Percentiles rank a stretch among this genome's conserved stretches.
Evolutionary conservation across 768 basidiomycete species (phyloP).

Genomic region (Gymnopilus dilepis): DNA sequence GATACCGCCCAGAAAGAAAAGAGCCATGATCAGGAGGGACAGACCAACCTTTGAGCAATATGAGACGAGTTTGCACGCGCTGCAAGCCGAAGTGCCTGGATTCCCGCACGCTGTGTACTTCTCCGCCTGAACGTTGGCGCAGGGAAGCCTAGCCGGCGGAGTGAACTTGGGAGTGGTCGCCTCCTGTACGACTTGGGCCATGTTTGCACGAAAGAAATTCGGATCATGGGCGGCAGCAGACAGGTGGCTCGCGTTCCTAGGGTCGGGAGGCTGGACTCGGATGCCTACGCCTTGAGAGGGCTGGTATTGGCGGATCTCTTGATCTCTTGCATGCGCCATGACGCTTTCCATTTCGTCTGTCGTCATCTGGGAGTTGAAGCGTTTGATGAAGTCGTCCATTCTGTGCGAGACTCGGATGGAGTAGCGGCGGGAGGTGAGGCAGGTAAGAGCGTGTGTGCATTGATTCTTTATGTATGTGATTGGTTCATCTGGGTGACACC

Average conservation of each 20-base stretch:
- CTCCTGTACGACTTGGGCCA: not conserved
- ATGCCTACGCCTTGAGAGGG: not conserved
- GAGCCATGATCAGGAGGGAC: no score
- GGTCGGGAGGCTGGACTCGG: not conserved
- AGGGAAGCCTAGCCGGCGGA: conserved; percentile 37
- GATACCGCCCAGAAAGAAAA: no score
- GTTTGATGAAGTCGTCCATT: not conserved
- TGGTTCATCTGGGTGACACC: no score
- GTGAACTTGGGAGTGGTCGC: conserved; percentile 12
- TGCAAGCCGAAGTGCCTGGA: conserved; percentile 34
- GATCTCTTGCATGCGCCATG: not conserved
- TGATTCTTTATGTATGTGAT: no score
- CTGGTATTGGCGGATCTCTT: not conserved
- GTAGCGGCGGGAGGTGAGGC: not conserved
- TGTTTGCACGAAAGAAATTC: not conserved
- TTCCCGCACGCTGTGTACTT: conserved; percentile 33
- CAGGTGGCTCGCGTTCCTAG: not conserved
- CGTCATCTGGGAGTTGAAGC: not conserved
- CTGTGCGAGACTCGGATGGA: not conserved
- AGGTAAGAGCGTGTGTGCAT: not conserved
- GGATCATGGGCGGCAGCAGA: not conserved
- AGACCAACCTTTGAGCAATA: conserved; percentile 48
- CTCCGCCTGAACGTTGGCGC: conserved; percentile 38
- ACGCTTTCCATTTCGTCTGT: not conserved
- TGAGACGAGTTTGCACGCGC: conserved; percentile 43